Evolutionary conservation across 2,329 filamentous ascomycete genomes (phyloP).

Genomic region (Helicocarpus griseus): DNA sequence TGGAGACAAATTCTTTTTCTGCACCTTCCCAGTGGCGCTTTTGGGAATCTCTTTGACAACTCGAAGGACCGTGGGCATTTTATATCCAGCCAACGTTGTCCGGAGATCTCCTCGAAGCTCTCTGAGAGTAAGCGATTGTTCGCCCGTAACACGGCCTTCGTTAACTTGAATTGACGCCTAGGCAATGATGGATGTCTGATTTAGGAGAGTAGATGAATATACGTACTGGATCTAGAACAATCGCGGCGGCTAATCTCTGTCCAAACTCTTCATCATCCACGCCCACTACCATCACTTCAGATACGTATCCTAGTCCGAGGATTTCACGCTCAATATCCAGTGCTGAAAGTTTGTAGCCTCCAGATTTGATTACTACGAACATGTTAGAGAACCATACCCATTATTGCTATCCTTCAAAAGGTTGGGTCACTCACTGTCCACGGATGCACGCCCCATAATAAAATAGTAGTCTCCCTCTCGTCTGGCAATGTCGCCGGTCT

Average conservation of each 20-base stretch:
- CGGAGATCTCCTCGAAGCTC: constrained; percentile 36
- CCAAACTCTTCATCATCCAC: constrained; percentile 41
- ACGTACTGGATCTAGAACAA: no score
- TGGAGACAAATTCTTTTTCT: constrained; percentile 37
- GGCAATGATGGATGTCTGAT: no score
- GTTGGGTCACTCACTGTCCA: constrained; percentile 24
- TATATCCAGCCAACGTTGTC: constrained; percentile 38
- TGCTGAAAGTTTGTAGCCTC: constrained; percentile 43
- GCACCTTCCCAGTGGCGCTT: constrained; percentile 40
- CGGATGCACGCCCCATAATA: constrained; percentile 38
- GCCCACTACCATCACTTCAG: constrained; percentile 42
- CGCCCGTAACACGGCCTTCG: no score
- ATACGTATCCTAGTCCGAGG: constrained; percentile 35
- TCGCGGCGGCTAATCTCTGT: constrained; percentile 38
- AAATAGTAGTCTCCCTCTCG: constrained; percentile 29
- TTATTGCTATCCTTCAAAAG: background rate
- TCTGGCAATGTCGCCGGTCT: constrained; percentile 29
- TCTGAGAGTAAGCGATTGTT: constrained; percentile 27
- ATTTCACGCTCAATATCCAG: constrained; percentile 43
- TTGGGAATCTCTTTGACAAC: constrained; percentile 40
- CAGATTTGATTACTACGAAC: constrained; percentile 36
- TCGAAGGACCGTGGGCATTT: constrained; percentile 39
- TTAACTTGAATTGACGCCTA: no score
- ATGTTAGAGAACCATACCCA: background rate
- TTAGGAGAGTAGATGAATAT: no score